phyloP scores from a whole-genome alignment of 352 stramenopile species.

The Phytophthora palmivora region DNA sequence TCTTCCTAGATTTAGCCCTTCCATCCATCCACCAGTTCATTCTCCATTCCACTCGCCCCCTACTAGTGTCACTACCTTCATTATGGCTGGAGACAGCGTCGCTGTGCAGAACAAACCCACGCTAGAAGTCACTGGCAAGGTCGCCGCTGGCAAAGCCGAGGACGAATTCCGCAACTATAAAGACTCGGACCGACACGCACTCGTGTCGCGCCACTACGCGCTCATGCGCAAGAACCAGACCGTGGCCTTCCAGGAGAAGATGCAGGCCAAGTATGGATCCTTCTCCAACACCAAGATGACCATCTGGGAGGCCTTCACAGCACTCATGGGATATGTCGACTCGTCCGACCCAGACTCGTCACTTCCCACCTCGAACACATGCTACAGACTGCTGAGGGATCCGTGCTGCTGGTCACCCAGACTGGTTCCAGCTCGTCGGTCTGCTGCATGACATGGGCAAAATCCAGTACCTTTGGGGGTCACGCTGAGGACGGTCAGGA shows the following conservation, averaged over 20 bases:
- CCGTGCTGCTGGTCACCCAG: constrained; percentile 85
- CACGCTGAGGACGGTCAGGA: constrained; percentile 84
- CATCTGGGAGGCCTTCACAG: constrained; percentile 91
- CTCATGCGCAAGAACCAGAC: constrained; percentile 84
- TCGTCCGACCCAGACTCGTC: constrained; percentile 92
- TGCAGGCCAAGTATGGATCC: constrained; percentile 73
- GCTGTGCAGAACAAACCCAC: constrained; percentile 10
- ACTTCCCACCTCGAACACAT: constrained; percentile 92
- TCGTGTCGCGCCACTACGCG: constrained; percentile 79
- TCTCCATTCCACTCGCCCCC: constrained; percentile 4
- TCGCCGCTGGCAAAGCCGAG: constrained; percentile 59
- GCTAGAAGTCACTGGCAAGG: constrained; percentile 48
- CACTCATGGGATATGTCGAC: constrained; percentile 93
- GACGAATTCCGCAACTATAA: constrained; percentile 87
- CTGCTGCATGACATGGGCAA: constrained; percentile 96
- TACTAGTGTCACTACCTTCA: no score
- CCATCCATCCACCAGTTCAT: constrained; percentile 3
- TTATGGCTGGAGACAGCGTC: constrained; percentile 26
- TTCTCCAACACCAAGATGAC: constrained; percentile 90
- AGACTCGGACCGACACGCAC: constrained; percentile 66
- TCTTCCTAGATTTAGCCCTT: background rate
- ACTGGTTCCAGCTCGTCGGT: constrained; percentile 93
- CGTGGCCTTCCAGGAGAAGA: constrained; percentile 72
- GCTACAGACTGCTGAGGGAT: constrained; percentile 95
- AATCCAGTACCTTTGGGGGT: constrained; percentile 95